Base-by-base conservation (phyloP, 352 stramenopile species). In the Bremia lactucae region DNA sequence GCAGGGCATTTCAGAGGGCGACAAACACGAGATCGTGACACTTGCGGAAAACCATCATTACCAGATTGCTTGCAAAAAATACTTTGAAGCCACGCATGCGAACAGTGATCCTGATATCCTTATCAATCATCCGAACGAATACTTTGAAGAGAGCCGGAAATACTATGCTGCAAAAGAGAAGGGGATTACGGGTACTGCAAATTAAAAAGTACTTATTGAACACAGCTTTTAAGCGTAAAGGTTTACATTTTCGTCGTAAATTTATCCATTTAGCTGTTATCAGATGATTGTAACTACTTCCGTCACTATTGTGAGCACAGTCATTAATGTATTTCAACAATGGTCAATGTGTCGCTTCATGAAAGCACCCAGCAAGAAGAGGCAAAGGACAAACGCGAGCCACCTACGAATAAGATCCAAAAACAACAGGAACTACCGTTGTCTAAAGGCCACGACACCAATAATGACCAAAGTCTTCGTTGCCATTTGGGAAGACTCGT, bases 101-200 rank as follows among this genome's bases (percentile, higher is more conserved):
- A 67, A 83, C 4, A 72, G 55, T 16, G 72, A 89, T 33, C 59
- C 68, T 9, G 87, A 96, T 44, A 81, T 95, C 24, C 94, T 98
- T 42, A 93, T 97, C 28, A 98, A 98, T 67, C 96, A 99, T 72
- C 96, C 96, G 11, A 99, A 99, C 62, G 89, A 86, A 25, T 99
- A 91, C 82, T 98, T 98, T 49, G 83, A 96, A 41, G 90, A 97
- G 22, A 97, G 81, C 59, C 83, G 93, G 42, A 87, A 93, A 40
- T 98, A 96, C 57, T 83, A 95, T 49, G 84, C 76, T 6, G 64
- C 71, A 31, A 95, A 91, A 62, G 83, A 74, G 33, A 77, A 77
- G 42, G 64, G 63, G 18, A 62, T 83, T 20, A 83, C 78, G 6
- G 65, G 80, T 7, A 51, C 67, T 2, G 49, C 49, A 2, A 60